Percentiles rank a stretch among this genome's conserved stretches.
Evolutionary conservation across 2,329 filamentous ascomycete genomes (phyloP).

Genomic region (Fusarium verrucosum): DNA sequence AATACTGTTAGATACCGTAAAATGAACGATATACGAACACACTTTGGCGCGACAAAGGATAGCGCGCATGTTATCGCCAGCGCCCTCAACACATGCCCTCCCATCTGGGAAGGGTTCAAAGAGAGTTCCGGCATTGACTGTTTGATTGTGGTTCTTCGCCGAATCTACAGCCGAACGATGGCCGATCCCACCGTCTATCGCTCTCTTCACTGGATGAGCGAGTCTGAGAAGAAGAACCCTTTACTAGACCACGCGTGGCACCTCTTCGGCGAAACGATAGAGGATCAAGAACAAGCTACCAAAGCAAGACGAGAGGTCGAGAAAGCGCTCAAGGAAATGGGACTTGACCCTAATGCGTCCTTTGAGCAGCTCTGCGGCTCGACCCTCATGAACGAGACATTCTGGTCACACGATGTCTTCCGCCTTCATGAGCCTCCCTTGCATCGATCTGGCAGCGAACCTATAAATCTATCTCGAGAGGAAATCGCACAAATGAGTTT

Average conservation of each 20-base stretch:
- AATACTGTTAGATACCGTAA: too few species aligned
- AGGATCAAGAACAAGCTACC: too few species aligned
- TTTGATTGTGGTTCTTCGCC: too few species aligned
- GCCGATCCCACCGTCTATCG: too few species aligned
- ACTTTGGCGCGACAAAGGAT: too few species aligned
- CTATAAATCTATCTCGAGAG: not conserved
- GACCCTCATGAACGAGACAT: not conserved
- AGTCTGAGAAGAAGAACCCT: not conserved
- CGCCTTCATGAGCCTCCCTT: not conserved
- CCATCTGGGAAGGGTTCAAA: too few species aligned
- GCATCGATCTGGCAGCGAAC: too few species aligned
- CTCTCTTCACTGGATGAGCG: not conserved
- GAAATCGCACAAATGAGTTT: not conserved
- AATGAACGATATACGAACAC: too few species aligned
- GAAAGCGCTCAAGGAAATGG: not conserved
- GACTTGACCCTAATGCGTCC: not conserved
- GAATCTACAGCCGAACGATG: too few species aligned
- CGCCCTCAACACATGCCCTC: too few species aligned
- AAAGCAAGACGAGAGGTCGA: not conserved
- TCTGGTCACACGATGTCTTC: not conserved
- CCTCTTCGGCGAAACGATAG: not conserved
- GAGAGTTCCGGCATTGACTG: too few species aligned
- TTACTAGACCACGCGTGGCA: not conserved
- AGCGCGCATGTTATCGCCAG: too few species aligned
- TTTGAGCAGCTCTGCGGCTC: not conserved